A percentile compares a stretch with the other conserved stretches of the same genome.
These are phyloP conservation scores for Saprolegnia diclina DNA, from an alignment of 352 stramenopile genomes.

Conservation along the genomic window DNA sequence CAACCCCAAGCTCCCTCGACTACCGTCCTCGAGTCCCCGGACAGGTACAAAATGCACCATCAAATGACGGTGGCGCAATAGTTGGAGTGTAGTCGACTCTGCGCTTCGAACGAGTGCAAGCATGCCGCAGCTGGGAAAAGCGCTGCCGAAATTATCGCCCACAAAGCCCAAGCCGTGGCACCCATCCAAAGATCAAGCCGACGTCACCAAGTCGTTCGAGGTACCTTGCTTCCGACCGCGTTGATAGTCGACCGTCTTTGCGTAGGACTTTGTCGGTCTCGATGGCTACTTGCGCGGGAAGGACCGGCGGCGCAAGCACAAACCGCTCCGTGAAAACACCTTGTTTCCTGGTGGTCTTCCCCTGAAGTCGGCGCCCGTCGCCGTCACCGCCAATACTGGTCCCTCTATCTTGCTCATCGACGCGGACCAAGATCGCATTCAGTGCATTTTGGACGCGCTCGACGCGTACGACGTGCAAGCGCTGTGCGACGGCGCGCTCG, in stretches of 20 bases:
- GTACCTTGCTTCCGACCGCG: neutral
- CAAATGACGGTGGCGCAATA: no score
- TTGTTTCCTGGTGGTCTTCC: slow-evolving; percentile 2
- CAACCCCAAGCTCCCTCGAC: neutral
- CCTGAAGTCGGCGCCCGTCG: slow-evolving; percentile 14
- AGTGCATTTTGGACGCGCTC: neutral
- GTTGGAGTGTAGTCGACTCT: neutral
- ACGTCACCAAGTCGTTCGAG: neutral
- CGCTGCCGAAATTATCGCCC: neutral
- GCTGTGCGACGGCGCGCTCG: slow-evolving; percentile 46
- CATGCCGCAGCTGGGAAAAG: neutral
- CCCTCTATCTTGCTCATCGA: slow-evolving; percentile 12
- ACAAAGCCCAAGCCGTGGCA: neutral
- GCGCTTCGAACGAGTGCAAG: neutral
- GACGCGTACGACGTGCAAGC: slow-evolving; percentile 42
- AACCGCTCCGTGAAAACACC: neutral
- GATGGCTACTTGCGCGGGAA: slow-evolving; percentile 16
- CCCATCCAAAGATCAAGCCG: neutral
- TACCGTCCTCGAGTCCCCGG: neutral
- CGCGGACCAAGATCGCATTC: slow-evolving; percentile 6
- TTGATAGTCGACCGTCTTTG: neutral
- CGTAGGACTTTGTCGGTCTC: slow-evolving; percentile 16
- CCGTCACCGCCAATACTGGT: slow-evolving; percentile 40
- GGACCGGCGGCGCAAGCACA: slow-evolving; percentile 8
- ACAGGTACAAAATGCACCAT: no score